Conservation (phyloP, 2,329 filamentous ascomycete genomes). For the Kalmusia sp. region DNA sequence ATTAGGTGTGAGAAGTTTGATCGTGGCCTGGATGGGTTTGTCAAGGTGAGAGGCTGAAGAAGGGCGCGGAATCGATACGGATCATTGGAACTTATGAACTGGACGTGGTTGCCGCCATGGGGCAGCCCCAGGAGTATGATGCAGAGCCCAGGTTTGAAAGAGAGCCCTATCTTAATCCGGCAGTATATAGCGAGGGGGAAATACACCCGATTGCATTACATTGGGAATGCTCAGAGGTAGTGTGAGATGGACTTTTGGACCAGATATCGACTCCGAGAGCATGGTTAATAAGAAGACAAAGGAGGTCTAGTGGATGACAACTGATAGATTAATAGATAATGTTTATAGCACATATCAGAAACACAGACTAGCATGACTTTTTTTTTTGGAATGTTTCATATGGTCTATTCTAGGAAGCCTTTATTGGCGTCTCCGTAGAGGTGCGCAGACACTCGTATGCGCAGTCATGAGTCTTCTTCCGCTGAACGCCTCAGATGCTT, state of each 20-base stretch:
- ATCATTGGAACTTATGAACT: not conserved
- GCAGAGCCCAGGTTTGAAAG: no score
- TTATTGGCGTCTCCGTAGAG: not conserved
- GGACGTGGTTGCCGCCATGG: not conserved
- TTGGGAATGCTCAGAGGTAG: no score
- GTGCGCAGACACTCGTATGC: conserved; percentile 8
- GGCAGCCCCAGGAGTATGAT: no score
- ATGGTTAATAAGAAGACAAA: no score
- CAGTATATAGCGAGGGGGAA: not conserved
- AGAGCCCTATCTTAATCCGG: no score
- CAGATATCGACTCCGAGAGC: no score
- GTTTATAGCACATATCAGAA: no score
- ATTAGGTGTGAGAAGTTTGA: conserved; percentile 96
- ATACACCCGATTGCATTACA: not conserved
- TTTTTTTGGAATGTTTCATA: not conserved
- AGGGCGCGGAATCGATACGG: not conserved
- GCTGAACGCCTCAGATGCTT: conserved; percentile 37
- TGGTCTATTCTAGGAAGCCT: not conserved
- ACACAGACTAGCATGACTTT: no score
- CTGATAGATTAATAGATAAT: no score
- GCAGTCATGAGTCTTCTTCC: conserved; percentile 28
- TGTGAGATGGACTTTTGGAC: no score
- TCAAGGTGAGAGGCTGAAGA: conserved; percentile 60
- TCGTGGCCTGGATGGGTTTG: conserved; percentile 79
- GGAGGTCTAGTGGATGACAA: no score